Conservation (phyloP, 306 rosid genomes). For the Carpinus viminea region DNA sequence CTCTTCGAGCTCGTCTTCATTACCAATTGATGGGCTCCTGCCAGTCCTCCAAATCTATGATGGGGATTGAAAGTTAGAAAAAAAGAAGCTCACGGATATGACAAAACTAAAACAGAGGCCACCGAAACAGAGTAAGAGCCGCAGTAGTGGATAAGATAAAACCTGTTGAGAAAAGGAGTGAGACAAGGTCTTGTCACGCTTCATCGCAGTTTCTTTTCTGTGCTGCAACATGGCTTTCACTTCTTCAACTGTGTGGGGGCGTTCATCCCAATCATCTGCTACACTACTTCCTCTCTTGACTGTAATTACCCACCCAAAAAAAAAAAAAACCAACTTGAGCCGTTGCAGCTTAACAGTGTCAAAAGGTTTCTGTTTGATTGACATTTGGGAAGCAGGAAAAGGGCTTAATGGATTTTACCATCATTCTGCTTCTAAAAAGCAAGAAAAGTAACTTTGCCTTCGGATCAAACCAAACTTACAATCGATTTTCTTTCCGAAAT, state of each 20-base stretch:
- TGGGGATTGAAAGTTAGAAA: neutral
- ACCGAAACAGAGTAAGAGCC: neutral
- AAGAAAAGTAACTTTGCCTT: slow-evolving; percentile 11
- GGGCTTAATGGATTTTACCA: slow-evolving; percentile 6
- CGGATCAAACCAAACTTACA: slow-evolving; percentile 43
- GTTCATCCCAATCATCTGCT: slow-evolving; percentile 91
- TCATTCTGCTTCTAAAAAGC: slow-evolving; percentile 12
- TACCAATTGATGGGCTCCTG: slow-evolving; percentile 79
- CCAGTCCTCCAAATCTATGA: slow-evolving; percentile 67
- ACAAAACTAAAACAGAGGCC: slow-evolving; percentile 2
- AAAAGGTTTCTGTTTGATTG: slow-evolving; percentile 16
- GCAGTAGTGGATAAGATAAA: neutral
- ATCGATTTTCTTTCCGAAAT: slow-evolving; percentile 76
- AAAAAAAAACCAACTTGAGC: neutral
- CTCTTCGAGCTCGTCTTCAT: slow-evolving; percentile 75
- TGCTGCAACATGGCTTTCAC: slow-evolving; percentile 91
- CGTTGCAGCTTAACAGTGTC: neutral
- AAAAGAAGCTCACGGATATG: slow-evolving; percentile 17
- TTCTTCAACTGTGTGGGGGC: slow-evolving; percentile 85
- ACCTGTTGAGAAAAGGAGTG: slow-evolving; percentile 93
- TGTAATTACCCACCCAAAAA: slow-evolving; percentile 19
- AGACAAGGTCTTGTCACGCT: slow-evolving; percentile 70
- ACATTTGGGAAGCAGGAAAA: slow-evolving; percentile 27
- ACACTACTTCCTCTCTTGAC: slow-evolving; percentile 89
- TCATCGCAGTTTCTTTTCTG: slow-evolving; percentile 76